Percentiles rank a stretch among this genome's conserved stretches.
phyloP scores from a whole-genome alignment of 306 rosid species.

The Rosa chinensis region DNA sequence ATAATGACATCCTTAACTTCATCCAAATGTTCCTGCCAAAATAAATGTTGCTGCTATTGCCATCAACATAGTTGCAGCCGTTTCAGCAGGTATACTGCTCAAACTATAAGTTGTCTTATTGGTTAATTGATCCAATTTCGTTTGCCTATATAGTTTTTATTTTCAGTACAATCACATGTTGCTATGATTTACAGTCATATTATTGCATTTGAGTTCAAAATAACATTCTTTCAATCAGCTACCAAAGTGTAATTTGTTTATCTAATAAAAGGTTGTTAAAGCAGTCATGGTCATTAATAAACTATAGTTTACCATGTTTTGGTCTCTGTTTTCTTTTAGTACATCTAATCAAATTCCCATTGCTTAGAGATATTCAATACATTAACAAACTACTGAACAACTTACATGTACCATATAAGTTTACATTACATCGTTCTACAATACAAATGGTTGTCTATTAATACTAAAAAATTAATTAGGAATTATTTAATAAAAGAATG shows the following conservation, averaged over 20 bases:
- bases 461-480: too few relatives aligned
- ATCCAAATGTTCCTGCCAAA: slow-evolving; percentile 9
- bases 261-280: not conserved
- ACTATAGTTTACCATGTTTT: not conserved
- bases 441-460: too few relatives aligned
- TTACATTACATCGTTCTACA: too few relatives aligned
- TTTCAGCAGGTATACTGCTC: not conserved
- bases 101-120: not conserved
- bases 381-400: too few relatives aligned
- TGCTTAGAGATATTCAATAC: not conserved
- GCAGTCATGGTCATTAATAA: not conserved
- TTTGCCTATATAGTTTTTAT: not conserved
- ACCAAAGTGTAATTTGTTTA: not conserved
- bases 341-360: not conserved
- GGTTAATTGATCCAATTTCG: not conserved
- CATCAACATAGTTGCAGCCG: slow-evolving; percentile 10
- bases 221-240: not conserved
- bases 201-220: not conserved
- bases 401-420: too few relatives aligned
- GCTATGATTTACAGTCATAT: not conserved
- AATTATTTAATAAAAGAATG: too few relatives aligned
- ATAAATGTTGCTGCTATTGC: not conserved
- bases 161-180: not conserved
- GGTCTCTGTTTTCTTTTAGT: not conserved
- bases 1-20: slow-evolving; percentile 20